Base-by-base conservation (phyloP, 2,329 filamentous ascomycete species). In the Dryadomyces quercus-mongolicae region DNA sequence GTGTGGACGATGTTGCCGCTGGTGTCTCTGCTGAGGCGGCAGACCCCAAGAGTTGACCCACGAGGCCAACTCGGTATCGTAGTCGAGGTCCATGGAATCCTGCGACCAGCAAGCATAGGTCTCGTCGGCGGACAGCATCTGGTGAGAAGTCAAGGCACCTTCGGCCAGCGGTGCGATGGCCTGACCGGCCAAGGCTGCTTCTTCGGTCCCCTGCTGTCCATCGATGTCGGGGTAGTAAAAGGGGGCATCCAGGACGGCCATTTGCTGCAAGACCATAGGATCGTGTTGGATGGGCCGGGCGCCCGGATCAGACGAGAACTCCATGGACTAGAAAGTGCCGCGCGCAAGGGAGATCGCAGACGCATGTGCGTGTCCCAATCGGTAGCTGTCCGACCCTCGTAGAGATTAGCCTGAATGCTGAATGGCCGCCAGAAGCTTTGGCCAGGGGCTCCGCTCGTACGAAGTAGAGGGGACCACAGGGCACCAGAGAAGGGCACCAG, bases 71-170 rank as follows among this genome's bases (percentile, higher is more conserved):
- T 64, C 64, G 4, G 58, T 53, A 51, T 64, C 63, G 18, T 62
- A 59, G 54, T 66, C 64, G 13, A 65, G 51, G 18, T 66, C 64
- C 64, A 65, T 66, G 1, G 61, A 54, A 22, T 65, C 63, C 10
- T 58, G 57, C 7, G 52, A 15, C 59, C 57, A 60, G 54, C 48
- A 56, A 15, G 31, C 25, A 16, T 56, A 56, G 13, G 52, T 25
- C 20, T 58, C 54, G 48, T 52, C 48, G 53, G 13, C 40, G 31
- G 21, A 15, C 40, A 55, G 48, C 34, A 51, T 34, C 25, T 38
- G 18, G 12, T 31, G 25, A 31, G 25, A 4, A 8, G 4, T 12
- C 25, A 38, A 10, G 38, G 2, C 50, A n/a, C 25, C 49, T 40
- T n/a, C 45, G 15, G 9, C 5, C 12, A 18, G 15, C 34, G 49